Conservation (phyloP, 768 basidiomycete species). For the Suillus subalutaceus region DNA sequence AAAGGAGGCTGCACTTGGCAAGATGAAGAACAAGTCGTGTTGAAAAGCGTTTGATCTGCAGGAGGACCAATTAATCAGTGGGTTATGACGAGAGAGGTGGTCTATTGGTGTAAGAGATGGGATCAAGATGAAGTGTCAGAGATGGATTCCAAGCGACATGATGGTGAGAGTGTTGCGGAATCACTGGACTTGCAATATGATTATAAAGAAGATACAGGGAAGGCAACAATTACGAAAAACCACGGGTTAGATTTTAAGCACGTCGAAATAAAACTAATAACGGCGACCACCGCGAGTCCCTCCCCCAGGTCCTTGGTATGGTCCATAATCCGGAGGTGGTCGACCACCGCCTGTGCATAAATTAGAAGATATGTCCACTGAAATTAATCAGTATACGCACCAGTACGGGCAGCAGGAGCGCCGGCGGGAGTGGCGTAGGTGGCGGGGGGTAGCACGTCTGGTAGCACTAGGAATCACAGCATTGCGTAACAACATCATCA, state of each 20-base stretch:
- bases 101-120: background rate
- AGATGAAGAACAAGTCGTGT: background rate
- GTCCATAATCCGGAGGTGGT: constrained; percentile 85
- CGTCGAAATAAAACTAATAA: constrained; percentile 29
- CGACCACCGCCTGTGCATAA: constrained; percentile 50
- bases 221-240: constrained; percentile 1
- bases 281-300: constrained; percentile 42
- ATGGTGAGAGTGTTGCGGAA: background rate
- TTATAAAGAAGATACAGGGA: constrained; percentile 10
- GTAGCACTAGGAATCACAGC: constrained; percentile 74
- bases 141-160: background rate
- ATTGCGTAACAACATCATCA: constrained; percentile 82
- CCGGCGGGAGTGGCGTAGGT: constrained; percentile 53
- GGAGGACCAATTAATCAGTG: background rate
- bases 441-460: constrained; percentile 59
- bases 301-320: constrained; percentile 75
- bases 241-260: constrained; percentile 5
- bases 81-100: background rate
- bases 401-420: constrained; percentile 39
- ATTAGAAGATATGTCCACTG: constrained; percentile 13
- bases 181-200: constrained; percentile 9
- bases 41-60: background rate
- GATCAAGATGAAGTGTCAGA: background rate
- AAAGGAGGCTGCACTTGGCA: too few species aligned
- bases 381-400: constrained; percentile 10